Percentiles rank a stretch among this genome's conserved stretches.
Conservation (phyloP, 345 rosid species). For the Citrus reticulata region DNA sequence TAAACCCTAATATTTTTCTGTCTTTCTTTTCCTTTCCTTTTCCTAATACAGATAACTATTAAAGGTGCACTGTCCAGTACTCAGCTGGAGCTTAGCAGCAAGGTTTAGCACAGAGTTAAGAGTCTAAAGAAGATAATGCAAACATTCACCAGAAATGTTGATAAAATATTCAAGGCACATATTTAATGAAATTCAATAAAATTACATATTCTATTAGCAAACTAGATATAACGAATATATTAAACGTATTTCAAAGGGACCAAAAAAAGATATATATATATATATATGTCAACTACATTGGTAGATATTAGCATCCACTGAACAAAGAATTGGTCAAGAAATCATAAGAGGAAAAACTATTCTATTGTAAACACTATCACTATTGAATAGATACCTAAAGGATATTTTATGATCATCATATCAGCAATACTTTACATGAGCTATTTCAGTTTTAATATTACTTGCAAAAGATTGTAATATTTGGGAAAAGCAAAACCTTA, state of each 20-base stretch:
- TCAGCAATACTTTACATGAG: background rate
- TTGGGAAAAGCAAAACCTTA: conserved; percentile 46
- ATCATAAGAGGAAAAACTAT: background rate
- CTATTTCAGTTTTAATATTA: background rate
- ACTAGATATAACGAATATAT: background rate
- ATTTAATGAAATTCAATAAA: background rate
- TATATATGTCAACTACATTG: background rate
- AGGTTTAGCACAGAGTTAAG: background rate
- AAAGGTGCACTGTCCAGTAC: background rate
- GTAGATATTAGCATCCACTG: background rate
- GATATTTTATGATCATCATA: background rate
- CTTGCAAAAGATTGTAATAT: background rate
- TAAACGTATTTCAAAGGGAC: background rate
- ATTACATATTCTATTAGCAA: background rate
- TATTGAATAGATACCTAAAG: background rate
- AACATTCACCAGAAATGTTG: background rate
- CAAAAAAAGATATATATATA: too few species aligned
- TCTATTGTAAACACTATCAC: background rate
- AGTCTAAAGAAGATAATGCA: background rate
- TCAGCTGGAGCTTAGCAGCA: background rate
- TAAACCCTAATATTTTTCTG: background rate
- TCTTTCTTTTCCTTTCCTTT: background rate
- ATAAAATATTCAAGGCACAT: background rate
- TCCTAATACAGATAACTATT: background rate
- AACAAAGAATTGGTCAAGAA: background rate